A percentile compares a stretch with the other conserved stretches of the same genome.
phyloP scores from a whole-genome alignment of 306 rosid species.

The Cicer judaicum region DNA sequence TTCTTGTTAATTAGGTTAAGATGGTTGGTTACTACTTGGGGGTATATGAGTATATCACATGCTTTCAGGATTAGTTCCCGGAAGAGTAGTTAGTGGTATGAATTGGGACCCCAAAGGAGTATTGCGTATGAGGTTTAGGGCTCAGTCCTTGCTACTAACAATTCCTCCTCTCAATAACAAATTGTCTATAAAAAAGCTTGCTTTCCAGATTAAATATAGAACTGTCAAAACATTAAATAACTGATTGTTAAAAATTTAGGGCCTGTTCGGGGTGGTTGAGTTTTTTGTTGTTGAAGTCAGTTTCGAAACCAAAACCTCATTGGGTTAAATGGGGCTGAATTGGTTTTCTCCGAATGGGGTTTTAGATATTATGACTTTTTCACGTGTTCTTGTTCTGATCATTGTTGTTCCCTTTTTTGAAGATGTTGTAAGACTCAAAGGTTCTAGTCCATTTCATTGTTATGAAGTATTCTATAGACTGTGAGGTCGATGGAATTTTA shows the following conservation, averaged over 20 bases:
- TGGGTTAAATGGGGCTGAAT: too few species aligned
- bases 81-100: too few species aligned
- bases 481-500: constrained; percentile 15
- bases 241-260: neutral
- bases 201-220: constrained; percentile 3
- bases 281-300: too few species aligned
- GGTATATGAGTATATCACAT: neutral
- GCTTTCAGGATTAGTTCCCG: neutral
- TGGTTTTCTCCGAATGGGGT: too few species aligned
- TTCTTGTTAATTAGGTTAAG: constrained; percentile 25
- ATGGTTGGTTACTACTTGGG: neutral
- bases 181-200: neutral
- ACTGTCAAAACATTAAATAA: neutral
- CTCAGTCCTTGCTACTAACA: too few species aligned
- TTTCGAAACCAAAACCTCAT: too few species aligned
- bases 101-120: too few species aligned
- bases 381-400: constrained; percentile 19
- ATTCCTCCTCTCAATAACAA: too few species aligned
- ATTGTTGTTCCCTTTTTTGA: neutral
- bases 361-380: constrained; percentile 3
- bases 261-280: too few species aligned
- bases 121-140: too few species aligned
- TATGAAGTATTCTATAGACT: constrained; percentile 9
- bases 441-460: neutral
- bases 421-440: constrained; percentile 4